Evolutionary conservation across 371 early-diverging fungal genomes (phyloP), one percentile per base, ranked within the genome.

Genomic region (Rhizopus stolonifer): DNA sequence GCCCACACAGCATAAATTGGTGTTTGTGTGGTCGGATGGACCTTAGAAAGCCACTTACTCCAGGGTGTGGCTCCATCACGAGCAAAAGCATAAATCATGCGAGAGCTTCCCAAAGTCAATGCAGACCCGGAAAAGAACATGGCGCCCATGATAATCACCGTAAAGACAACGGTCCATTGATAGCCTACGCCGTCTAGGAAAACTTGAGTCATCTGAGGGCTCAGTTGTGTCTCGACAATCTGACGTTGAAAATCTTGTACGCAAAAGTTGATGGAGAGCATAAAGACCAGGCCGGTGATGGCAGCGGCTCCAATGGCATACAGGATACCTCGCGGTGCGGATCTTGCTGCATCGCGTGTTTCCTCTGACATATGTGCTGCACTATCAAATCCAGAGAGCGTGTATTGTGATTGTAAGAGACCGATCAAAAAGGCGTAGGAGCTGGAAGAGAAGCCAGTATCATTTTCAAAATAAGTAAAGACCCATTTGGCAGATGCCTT

Each of bases 301-400:
- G 80, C 61, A 33, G 72, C 71, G 5, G 75, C 61, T 4, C 67
- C 79, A 49, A 81, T 70, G 17, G 82, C 68, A 43, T 66, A 63
- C 33, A 84, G 59, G 49, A 88, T 86, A 18, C 81, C 85, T 15
- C 65, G 58, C 17, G 89, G 86, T 0, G 83, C 84, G 3, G 73
- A 71, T 26, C 83, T 70, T 48, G 76, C 77, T 6, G 85, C 81
- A 51, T 80, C 74, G 42, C 68, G 69, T 14, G 88, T 86, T 63
- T 88, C 88, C 53, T 88, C 88, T 14, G 82, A 74, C 80, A 88
- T 82, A 56, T 88, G 86, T 13, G 86, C 86, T 11, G 84, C 80
- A 23, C 84, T 77, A 49, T 88, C 88, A 63, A 84, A 88, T 13
- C 87, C 83, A 32, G 78, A 79, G 40, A 79, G 61, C 13, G 80